Evolutionary conservation across 139 green algal species (phyloP), one percentile per base, ranked within the genome.

Genomic region (Chlorella sp.): DNA sequence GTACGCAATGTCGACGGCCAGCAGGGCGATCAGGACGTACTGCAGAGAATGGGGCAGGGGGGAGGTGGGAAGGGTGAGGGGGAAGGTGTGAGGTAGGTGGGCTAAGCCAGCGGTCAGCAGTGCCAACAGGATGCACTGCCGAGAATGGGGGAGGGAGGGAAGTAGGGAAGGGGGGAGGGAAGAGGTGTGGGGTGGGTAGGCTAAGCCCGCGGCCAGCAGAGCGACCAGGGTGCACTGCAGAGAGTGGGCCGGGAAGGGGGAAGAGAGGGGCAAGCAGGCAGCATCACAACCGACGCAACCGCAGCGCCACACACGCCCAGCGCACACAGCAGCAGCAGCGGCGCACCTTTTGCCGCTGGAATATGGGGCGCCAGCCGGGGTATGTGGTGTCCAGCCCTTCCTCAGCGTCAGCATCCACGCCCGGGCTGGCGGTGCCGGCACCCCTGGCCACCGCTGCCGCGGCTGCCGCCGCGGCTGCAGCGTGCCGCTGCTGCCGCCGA

Each of bases 281-380:
- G n/a, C n/a, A 32, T 15, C 12, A 57, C 4, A 34, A 21, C 19
- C 24, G 34, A 81, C 14, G 34, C 24, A 30, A 22, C 36, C 0
- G 75, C 36, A 16, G 21, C 16, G 39, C 37, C 0, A 39, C 76
- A 34, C 9, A 4, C n/a, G n/a, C n/a, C n/a, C 36, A 57, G 2
- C 53, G 1, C 32, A 32, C 2, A 37, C 32, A 16, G 71, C 71
- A 39, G 71, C 71, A 78, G 71, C 24, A 36, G 24, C 24, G 3
- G 3, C 75, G 37, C 39, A 88, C 84, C 84, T 88, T 88, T 68
- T 88, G 84, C 28, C 68, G 71, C 26, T 24, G 3, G 30, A 80
- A 88, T 0, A 86, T 32, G 37, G 34, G 66, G 21, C 84, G 84
- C 34, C 73, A 88, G 28, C 26, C 68, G 7, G 82, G 48, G 57